Evolutionary conservation across 768 basidiomycete genomes (phyloP).

Genomic region (Leccinum broughii): DNA sequence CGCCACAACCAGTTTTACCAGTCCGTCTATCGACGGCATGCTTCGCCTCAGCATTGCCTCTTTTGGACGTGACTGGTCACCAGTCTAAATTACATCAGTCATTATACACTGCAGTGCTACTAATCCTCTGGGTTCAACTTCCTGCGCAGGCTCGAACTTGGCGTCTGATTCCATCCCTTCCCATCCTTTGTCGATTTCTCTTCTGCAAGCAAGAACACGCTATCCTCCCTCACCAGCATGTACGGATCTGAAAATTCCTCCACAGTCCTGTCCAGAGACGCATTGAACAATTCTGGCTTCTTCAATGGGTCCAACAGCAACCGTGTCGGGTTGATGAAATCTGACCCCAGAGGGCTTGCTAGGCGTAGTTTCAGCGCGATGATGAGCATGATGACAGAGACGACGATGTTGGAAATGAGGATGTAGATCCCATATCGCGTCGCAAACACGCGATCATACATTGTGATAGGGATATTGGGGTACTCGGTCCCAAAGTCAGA

Average conservation of each 20-base stretch:
- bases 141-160: too few relatives aligned
- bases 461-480: not conserved
- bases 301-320: conserved; percentile 15
- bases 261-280: too few relatives aligned
- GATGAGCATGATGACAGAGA: conserved; percentile 11
- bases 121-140: not conserved
- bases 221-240: conserved; percentile 5
- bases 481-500: not conserved
- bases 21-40: too few relatives aligned
- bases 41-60: too few relatives aligned
- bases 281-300: not conserved
- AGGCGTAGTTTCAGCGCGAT: conserved; percentile 6
- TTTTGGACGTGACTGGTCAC: too few relatives aligned
- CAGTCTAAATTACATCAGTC: too few relatives aligned
- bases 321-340: conserved; percentile 12
- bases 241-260: conserved; percentile 2
- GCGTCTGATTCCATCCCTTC: not conserved
- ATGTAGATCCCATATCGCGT: conserved; percentile 4
- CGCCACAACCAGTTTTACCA: too few relatives aligned
- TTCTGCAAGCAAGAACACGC: conserved; percentile 1
- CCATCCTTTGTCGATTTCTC: not conserved
- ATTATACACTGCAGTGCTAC: not conserved
- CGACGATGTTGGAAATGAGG: conserved; percentile 12
- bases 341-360: conserved; percentile 6
- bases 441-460: not conserved